These are phyloP conservation scores for Tympanopsis confertula DNA, from an alignment of 2,329 filamentous ascomycete species.

Conservation along the genomic window DNA sequence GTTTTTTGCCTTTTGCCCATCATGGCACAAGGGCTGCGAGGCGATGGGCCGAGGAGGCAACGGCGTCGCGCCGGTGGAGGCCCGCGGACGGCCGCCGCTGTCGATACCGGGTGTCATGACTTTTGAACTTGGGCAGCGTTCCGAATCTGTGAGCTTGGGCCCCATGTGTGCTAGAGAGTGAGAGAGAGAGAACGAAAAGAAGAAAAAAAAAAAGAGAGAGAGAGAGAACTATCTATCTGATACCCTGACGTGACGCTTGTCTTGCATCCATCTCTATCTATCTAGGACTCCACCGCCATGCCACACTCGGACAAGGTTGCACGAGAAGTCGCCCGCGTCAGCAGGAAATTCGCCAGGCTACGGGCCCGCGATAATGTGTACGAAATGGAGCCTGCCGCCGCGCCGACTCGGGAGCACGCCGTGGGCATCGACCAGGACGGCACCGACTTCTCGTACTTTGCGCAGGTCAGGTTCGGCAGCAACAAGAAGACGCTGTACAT, in stretches of 20 bases:
- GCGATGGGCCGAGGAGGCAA: no score
- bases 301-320: conserved; percentile 22
- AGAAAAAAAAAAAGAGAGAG: no score
- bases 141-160: background rate
- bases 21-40: background rate
- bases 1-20: background rate
- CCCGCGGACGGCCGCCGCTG: no score
- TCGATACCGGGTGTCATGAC: background rate
- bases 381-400: conserved; percentile 29
- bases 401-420: conserved; percentile 32
- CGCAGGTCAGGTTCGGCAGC: conserved; percentile 44
- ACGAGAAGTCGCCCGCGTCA: conserved; percentile 22
- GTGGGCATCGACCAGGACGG: conserved; percentile 52
- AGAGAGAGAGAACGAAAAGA: no score
- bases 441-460: conserved; percentile 55
- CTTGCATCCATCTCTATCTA: no score
- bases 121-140: background rate
- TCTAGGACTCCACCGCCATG: no score
- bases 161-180: no score
- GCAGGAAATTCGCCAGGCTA: conserved; percentile 24
- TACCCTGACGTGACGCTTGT: no score
- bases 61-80: background rate
- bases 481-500: conserved; percentile 41
- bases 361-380: conserved; percentile 15
- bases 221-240: no score